Percentiles rank a stretch among this genome's conserved stretches.
Evolutionary conservation across 495 filamentous ascomycete genomes (phyloP).

Genomic region (Parmelia sp.): DNA sequence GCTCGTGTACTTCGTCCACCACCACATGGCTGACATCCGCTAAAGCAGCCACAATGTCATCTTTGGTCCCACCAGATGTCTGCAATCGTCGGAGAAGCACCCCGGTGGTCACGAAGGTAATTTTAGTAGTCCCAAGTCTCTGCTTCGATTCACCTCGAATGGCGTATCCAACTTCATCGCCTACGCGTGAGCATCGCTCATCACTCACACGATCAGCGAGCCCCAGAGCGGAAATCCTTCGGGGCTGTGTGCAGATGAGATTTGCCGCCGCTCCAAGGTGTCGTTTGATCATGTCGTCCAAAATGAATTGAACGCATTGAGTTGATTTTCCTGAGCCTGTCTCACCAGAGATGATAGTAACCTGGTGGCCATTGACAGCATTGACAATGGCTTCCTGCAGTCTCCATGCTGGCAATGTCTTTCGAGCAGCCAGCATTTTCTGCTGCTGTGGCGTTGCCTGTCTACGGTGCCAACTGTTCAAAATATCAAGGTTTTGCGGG

Average conservation of each 20-base stretch:
- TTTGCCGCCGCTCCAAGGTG: slow-evolving; percentile 72
- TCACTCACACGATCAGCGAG: slow-evolving; percentile 91
- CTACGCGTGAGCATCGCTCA: slow-evolving; percentile 74
- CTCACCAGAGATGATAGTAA: slow-evolving; percentile 94
- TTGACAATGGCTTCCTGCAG: slow-evolving; percentile 67
- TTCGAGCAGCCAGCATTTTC: slow-evolving; percentile 62
- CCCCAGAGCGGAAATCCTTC: slow-evolving; percentile 88
- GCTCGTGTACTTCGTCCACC: slow-evolving; percentile 95
- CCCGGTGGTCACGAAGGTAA: slow-evolving; percentile 95
- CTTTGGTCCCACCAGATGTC: slow-evolving; percentile 67
- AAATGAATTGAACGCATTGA: slow-evolving; percentile 90
- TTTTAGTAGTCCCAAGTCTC: slow-evolving; percentile 63
- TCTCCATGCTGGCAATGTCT: slow-evolving; percentile 81
- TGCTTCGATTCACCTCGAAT: slow-evolving; percentile 85
- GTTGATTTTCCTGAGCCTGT: slow-evolving; percentile 97
- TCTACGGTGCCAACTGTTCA: slow-evolving; percentile 48
- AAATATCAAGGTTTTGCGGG: slow-evolving; percentile 34
- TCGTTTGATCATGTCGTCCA: slow-evolving; percentile 81
- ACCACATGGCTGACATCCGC: slow-evolving; percentile 91
- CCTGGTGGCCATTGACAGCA: slow-evolving; percentile 67
- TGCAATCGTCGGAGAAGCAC: slow-evolving; percentile 87
- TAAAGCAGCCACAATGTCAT: slow-evolving; percentile 71
- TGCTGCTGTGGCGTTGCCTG: slow-evolving; percentile 54
- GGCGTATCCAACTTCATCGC: slow-evolving; percentile 88
- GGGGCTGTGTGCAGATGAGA: slow-evolving; percentile 92